Evolutionary conservation across 1,284 basidiomycete genomes (phyloP).

Genomic region (Microbotryomycetes sp.): DNA sequence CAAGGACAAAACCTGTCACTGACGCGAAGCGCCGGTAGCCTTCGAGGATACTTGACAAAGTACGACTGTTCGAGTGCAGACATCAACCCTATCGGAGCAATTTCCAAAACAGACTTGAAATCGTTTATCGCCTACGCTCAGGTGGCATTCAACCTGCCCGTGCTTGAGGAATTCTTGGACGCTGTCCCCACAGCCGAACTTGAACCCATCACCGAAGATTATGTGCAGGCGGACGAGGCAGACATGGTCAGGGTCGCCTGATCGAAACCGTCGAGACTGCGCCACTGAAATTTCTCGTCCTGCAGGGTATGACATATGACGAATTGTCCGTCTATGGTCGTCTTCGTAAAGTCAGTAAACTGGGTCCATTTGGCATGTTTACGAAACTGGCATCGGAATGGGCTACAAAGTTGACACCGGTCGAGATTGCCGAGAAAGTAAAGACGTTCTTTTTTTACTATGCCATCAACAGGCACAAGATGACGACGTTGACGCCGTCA

Average conservation of each 20-base stretch:
- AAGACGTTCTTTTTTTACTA: conserved; percentile 97
- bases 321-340: conserved; percentile 90
- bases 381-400: conserved; percentile 89
- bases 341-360: conserved; percentile 91
- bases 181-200: conserved; percentile 93
- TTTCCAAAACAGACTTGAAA: conserved; percentile 96
- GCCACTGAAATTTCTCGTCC: conserved; percentile 36
- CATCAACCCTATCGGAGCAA: conserved; percentile 95
- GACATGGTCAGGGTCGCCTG: conserved; percentile 17
- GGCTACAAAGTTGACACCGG: conserved; percentile 65
- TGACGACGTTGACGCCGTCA: conserved; percentile 94
- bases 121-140: conserved; percentile 84
- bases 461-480: conserved; percentile 95
- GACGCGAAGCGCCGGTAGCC: conserved; percentile 45
- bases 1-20: not conserved
- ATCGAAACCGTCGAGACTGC: not conserved
- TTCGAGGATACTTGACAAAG: conserved; percentile 95
- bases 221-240: conserved; percentile 92
- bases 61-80: conserved; percentile 79
- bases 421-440: conserved; percentile 92
- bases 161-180: conserved; percentile 78
- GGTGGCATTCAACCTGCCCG: conserved; percentile 70
- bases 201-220: conserved; percentile 87
- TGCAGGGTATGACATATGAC: conserved; percentile 98
- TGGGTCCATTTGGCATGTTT: conserved; percentile 94